Base-by-base conservation (phyloP, 305 asterid genomes). In the Solanum aculeatissimum region DNA sequence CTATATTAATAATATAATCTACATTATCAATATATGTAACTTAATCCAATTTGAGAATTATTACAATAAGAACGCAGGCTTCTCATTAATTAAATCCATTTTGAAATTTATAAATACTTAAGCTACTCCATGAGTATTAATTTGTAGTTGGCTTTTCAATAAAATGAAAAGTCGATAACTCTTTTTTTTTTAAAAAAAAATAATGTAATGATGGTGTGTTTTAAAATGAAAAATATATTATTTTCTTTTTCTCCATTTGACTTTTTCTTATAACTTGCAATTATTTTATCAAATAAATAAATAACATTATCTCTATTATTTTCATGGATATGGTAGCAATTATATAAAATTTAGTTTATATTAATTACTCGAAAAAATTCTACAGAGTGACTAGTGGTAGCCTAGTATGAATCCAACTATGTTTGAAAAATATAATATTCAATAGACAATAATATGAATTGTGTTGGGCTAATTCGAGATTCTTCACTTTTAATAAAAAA, bases 141-240 rank as follows among this genome's bases (percentile, higher is more conserved):
- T 66, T 45, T 47, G n/a, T 74, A 14, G 7, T 74, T 74, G 81
- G 60, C 81, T 74, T 74, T 43, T 74, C 81, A 74, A 47, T 23
- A 45, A 45, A 40, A 45, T 25, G 42, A 74, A 29, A 74, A 71
- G 80, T 71, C 57, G 1, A 42, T 71, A 71, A 71, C 79, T 42
- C 12, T 12, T 43, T 21, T 12, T 43, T 42, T n/a, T 12, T n/a
- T 0, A 2, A 23, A 60, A 11, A 23, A 58, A 58, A 19, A 10
- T 12, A 11, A 42, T 29, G 15, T 7, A 70, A 42, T 12, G 4
- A 10, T 6, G 18, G 11, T 19, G 29, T 42, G 6, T 40, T 19
- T 75, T 47, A 25, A 49, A 75, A 75, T 49, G 16, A 75, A 29
- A 74, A 75, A 15, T 74, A 3, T 16, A 45, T 23, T 21, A 45